Conservation (phyloP, 2,329 filamentous ascomycete genomes). For the Penicillium polonicum region DNA sequence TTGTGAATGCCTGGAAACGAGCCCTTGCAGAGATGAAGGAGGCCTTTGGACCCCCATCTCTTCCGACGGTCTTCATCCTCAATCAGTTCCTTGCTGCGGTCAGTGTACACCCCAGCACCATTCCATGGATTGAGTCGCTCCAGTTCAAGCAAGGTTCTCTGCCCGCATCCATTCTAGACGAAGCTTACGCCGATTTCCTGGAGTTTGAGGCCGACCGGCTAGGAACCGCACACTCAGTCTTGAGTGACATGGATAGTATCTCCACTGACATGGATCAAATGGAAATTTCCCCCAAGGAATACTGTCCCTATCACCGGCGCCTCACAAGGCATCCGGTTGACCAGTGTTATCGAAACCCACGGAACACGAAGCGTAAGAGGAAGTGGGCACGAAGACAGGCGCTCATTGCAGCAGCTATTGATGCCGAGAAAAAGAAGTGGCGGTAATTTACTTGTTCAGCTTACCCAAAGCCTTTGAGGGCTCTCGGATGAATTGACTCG, state of each 20-base stretch:
- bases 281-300: background rate
- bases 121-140: background rate
- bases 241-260: background rate
- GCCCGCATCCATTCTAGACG: background rate
- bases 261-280: too few species aligned
- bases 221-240: background rate
- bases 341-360: background rate
- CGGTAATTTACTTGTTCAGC: background rate
- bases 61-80: background rate
- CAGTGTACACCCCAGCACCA: background rate
- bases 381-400: background rate
- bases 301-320: background rate
- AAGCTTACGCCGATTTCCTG: background rate
- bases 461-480: too few species aligned
- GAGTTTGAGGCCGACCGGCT: background rate
- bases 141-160: background rate
- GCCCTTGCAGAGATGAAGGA: background rate
- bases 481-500: background rate
- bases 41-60: background rate
- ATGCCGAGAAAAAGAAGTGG: background rate
- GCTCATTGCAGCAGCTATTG: background rate
- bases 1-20: background rate
- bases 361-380: background rate
- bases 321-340: background rate
- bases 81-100: conserved; percentile 1